Base-by-base conservation (phyloP, 345 rosid species). In the Heritiera fomes region DNA sequence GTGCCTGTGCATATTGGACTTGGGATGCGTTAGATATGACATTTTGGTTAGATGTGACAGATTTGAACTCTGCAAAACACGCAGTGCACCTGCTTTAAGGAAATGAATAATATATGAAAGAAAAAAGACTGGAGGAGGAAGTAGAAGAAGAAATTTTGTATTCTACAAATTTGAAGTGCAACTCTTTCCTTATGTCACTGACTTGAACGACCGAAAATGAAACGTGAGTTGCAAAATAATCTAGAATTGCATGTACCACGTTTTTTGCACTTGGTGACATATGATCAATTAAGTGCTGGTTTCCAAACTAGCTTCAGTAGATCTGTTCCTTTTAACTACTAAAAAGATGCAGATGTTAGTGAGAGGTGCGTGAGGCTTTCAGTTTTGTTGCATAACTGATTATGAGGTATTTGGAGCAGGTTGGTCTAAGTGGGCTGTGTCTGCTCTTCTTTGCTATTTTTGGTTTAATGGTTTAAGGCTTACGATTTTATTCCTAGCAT, bases 161-260 rank as follows among this genome's bases (percentile, higher is more conserved):
- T 52, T 32, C 32, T 17, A 34, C 62, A 72, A 71, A 32, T 6
- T 32, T 49, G 17, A 72, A 32, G 15, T 18, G 8, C 18, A 34
- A 34, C 30, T 53, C 47, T 72, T 32, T 71, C 30, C 62, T 53
- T 72, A 34, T 72, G 47, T 34, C 11, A 6, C 47, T 72, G 30
- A 34, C 28, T 34, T 53, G 30, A 18, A 53, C 32, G 11, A 17
- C 14, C 2, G 5, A 53, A 72, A 53, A 18, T 53, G 47, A 53
- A 67, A 17, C 23, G 34, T 18, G 46, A 53, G 46, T 58, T 34
- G 49, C 75, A 72, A 34, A 53, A 38, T 72, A 72, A 72, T 72
- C 13, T 38, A 32, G 20, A 30, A 14, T 30, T 30, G 28, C 61
- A 52, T 52, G 75, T 8, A 15, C 49, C 6, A 34, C 17, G 18